Conservation (phyloP, 169 alveolate genomes). For the Plasmodium billcollinsi region DNA sequence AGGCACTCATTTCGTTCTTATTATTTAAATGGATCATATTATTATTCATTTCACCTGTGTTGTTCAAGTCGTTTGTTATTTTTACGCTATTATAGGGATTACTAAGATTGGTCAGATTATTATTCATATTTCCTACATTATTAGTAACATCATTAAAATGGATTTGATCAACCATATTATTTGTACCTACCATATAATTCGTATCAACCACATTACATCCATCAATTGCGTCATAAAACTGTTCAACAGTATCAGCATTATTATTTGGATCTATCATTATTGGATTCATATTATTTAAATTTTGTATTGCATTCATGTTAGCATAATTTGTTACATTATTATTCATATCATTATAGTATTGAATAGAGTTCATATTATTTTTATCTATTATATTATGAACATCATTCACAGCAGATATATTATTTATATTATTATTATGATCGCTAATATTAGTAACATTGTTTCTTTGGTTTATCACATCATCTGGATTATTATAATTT, state of each 20-base stretch:
- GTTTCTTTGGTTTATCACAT: not conserved
- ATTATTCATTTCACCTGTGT: not conserved
- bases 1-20: not conserved
- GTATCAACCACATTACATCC: not conserved
- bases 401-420: not conserved
- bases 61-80: not conserved
- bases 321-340: not conserved
- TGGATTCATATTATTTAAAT: conserved; percentile 4
- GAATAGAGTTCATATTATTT: not conserved
- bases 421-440: not conserved
- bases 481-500: not conserved
- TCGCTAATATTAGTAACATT: not conserved
- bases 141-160: not conserved
- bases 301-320: not conserved
- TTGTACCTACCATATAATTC: not conserved
- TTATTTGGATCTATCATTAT: not conserved
- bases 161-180: not conserved
- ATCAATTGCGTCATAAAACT: not conserved
- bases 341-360: not conserved
- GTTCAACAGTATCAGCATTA: not conserved
- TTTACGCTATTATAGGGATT: not conserved
- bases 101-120: not conserved
- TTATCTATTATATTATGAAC: not conserved
- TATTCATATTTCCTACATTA: not conserved
- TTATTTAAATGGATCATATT: not conserved